Evolutionary conservation across 2,329 filamentous ascomycete genomes (phyloP), one percentile per base, ranked within the genome.

Genomic region (Epichloe scottii): DNA sequence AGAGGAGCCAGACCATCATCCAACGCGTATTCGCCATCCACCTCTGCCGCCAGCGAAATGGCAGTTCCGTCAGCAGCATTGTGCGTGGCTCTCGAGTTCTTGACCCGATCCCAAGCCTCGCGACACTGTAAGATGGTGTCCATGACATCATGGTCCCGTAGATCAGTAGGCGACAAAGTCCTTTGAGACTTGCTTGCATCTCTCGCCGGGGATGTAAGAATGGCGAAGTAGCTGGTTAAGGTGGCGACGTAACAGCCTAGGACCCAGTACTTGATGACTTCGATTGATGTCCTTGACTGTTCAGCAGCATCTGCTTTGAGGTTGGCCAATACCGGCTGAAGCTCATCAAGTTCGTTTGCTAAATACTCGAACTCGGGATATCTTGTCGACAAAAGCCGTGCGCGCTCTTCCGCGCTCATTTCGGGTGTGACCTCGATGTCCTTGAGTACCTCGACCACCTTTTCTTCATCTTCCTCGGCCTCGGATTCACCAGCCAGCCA

Each of bases 361-460:
- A 98, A 74, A 51, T 84, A 84, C 55, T 94, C 87, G 57, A 97
- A 93, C 63, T 98, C 93, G 3, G 94, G 93, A 65, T 98, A 96
- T 64, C 88, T 78, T 45, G 81, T 78, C 59, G 84, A 82, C 48
- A 98, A 69, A 15, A 96, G 77, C 61, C 82, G 85, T 56, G 85
- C 70, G 57, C 82, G 79, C 63, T 96, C 90, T 41, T 86, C 82
- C 4, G 79, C 67, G 6, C 77, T 72, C 84, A 95, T 90, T 54
- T 87, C 81, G 21, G 87, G 81, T 12, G 88, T 84, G 52, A 97
- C 82, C 59, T 90, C 84, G 41, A 90, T 64, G 59, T 94, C 85
- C 48, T 89, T 87, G 45, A 97, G 74, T n/a, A 90, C 79, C 64
- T 97, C 89, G 3, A 84, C 93, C 12, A 95, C 80, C n/a, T 84